Evolutionary conservation across 371 early-diverging fungal species (phyloP).

Genomic region (Mucor lusitanicus): DNA sequence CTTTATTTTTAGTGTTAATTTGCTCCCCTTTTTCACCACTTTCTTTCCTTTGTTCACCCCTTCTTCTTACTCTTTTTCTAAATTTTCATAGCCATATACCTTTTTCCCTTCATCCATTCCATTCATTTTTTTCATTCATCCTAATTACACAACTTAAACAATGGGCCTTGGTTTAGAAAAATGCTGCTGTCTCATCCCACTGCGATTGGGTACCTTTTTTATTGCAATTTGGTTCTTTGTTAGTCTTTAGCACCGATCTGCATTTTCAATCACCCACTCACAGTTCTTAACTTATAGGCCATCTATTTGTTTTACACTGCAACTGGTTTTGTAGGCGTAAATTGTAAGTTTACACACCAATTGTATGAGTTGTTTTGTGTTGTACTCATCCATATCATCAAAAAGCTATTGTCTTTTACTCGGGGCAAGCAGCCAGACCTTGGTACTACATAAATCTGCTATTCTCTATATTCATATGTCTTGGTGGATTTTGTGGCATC

Average conservation of each 20-base stretch:
- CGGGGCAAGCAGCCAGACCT: conserved; percentile 20
- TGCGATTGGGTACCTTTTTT: conserved; percentile 46
- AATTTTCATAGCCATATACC: neutral
- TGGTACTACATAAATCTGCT: conserved; percentile 31
- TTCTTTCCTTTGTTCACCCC: conserved; percentile 2
- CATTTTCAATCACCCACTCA: neutral
- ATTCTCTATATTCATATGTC: conserved; percentile 22
- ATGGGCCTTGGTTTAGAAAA: conserved; percentile 52
- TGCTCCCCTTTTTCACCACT: neutral
- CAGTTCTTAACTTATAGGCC: conserved; percentile 1
- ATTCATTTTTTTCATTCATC: conserved; percentile 12
- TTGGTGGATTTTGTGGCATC: conserved; percentile 29
- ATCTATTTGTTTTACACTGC: conserved; percentile 26
- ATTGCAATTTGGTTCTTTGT: conserved; percentile 53
- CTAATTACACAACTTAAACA: neutral
- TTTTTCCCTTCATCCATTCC: neutral
- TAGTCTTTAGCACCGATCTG: conserved; percentile 4
- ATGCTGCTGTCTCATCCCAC: conserved; percentile 51
- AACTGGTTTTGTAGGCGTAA: conserved; percentile 31
- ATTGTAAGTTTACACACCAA: conserved; percentile 14
- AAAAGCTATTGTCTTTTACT: conserved; percentile 29
- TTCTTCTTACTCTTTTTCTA: neutral
- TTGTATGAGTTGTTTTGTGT: neutral
- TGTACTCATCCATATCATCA: neutral
- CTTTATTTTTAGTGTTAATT: conserved; percentile 2